Base-by-base conservation (phyloP, 768 basidiomycete genomes). In the Lactifluus subvellereus region DNA sequence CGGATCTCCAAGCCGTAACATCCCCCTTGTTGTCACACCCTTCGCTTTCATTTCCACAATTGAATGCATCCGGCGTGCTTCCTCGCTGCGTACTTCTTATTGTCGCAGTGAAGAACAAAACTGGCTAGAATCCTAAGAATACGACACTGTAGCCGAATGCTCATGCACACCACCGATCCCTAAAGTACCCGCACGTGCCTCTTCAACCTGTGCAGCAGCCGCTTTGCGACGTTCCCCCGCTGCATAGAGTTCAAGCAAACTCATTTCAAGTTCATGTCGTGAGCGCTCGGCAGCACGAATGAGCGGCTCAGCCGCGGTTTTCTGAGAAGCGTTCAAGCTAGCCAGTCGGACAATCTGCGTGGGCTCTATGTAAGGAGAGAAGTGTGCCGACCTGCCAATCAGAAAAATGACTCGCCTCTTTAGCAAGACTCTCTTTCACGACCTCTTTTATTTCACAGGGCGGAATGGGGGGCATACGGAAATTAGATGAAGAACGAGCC, bases 221-320 rank as follows among this genome's bases (percentile, higher is more conserved):
- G 84, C 75, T 66, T 77, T 80, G 58, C 86, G 80, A 57, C 86
- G 79, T 57, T 75, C 74, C 75, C 84, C 83, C 18, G 83, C 83
- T 43, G 79, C 79, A 59, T 79, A 78, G 60, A 88, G 71, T 62
- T 91, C 88, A 42, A 88, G 75, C 43, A 74, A 75, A 37, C 84
- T 76, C 69, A 83, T 73, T 22, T 87, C 85, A 10, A 87, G 72
- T 67, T 90, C 88, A 53, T 84, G 82, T 47, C 83, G 69, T 18
- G 84, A 84, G 18, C 82, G 61, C 27, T 58, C 57, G 16, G 59
- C 55, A 6, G 61, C 64, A 18, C 54, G 61, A 53, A 61, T 57
- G 43, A 57, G 54, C 40, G 66, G 50, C 14, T 58, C 54, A 13
- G 53, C 54, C 11, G 57, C 57, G 18, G 57, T 37, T 18, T 62